Evolutionary conservation across 805 yeast genomes (phyloP).

Genomic region (Candida silvatica): DNA sequence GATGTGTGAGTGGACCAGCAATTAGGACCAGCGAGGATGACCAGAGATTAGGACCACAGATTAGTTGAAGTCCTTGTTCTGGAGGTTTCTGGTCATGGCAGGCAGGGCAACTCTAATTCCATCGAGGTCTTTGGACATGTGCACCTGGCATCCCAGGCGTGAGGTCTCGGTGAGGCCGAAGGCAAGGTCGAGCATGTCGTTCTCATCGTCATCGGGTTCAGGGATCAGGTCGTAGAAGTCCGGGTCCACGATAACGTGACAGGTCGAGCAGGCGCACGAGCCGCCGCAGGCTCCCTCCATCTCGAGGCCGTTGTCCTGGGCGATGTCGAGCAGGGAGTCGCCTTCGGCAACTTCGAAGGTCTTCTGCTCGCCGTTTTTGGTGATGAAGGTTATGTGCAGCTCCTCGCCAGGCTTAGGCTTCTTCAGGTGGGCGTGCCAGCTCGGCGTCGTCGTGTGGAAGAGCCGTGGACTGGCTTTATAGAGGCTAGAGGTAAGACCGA

Average conservation of each 20-base stretch:
- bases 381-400: slow-evolving; percentile 74
- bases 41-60: not conserved
- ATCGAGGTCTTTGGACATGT: slow-evolving; percentile 82
- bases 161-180: slow-evolving; percentile 97
- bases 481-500: too few species aligned
- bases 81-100: slow-evolving; percentile 93
- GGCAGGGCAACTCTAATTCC: slow-evolving; percentile 94
- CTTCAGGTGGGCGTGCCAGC: slow-evolving; percentile 75
- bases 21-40: not conserved
- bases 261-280: slow-evolving; percentile 97
- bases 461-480: slow-evolving; percentile 2
- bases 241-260: slow-evolving; percentile 95
- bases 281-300: slow-evolving; percentile 99
- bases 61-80: slow-evolving; percentile 61
- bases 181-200: slow-evolving; percentile 96
- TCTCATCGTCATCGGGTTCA: slow-evolving; percentile 96
- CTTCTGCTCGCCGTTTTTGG: slow-evolving; percentile 82
- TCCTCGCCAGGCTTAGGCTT: slow-evolving; percentile 94
- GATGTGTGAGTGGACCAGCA: too few species aligned
- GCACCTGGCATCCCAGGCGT: slow-evolving; percentile 89
- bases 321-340: slow-evolving; percentile 85
- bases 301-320: slow-evolving; percentile 86
- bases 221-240: slow-evolving; percentile 85
- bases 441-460: slow-evolving; percentile 12
- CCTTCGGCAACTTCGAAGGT: slow-evolving; percentile 87